Percentiles rank a stretch among this genome's conserved stretches.
phyloP scores from a whole-genome alignment of 768 basidiomycete species.

The Fomitopsis pulvina region DNA sequence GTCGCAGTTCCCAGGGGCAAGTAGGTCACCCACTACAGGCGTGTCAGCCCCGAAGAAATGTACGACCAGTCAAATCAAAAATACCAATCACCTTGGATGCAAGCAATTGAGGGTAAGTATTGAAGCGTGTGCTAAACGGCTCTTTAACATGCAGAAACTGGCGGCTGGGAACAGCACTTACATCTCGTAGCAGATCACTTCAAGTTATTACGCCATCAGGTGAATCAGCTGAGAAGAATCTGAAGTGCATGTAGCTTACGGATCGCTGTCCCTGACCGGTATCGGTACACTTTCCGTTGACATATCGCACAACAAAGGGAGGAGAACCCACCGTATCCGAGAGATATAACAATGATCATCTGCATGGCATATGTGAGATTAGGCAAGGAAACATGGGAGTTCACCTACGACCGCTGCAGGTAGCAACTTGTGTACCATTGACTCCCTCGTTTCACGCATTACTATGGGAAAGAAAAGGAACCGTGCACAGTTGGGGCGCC shows the following conservation, averaged over 20 bases:
- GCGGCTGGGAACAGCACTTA: not conserved
- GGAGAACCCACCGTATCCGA: conserved; percentile 3
- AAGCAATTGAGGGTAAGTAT: not conserved
- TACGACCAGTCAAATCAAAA: not conserved
- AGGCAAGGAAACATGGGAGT: not conserved
- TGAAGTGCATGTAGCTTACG: not conserved
- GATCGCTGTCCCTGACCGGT: not conserved
- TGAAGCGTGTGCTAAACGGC: not conserved
- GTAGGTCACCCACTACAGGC: conserved; percentile 13
- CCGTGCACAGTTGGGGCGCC: not conserved
- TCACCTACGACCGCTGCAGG: not conserved
- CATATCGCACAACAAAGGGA: not conserved
- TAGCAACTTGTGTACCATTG: not conserved
- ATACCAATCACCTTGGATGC: not conserved
- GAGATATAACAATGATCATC: conserved; percentile 6
- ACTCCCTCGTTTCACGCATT: not conserved
- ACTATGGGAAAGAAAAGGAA: not conserved
- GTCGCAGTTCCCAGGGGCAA: conserved; percentile 9
- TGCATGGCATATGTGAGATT: not conserved
- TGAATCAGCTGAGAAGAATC: not conserved
- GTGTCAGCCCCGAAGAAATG: not conserved
- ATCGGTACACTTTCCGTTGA: not conserved
- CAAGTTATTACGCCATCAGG: not conserved
- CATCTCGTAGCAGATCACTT: conserved; percentile 4
- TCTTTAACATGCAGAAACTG: not conserved